Base-by-base conservation (phyloP, 192 early-diverging fungal genomes). In the Podila epigama region DNA sequence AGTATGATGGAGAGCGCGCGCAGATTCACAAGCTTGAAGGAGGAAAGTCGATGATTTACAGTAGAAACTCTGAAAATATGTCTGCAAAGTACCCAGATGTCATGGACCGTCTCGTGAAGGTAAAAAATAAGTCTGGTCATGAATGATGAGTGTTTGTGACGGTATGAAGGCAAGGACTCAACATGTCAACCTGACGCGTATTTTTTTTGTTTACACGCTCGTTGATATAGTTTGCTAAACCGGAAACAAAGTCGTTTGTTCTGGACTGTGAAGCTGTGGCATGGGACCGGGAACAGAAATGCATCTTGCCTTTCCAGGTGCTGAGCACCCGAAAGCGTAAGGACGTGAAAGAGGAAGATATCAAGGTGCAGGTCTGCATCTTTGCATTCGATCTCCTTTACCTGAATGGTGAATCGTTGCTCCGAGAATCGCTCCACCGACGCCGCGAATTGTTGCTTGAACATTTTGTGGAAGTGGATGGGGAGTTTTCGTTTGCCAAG, bases 241-340 rank as follows among this genome's bases (percentile, higher is more conserved):
- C 80, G 4, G 71, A 73, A 32, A 94, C 91, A 22, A 92, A 63
- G 12, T 94, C 92, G 11, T 99, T 98, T 87, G 95, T 99, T 13
- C 82, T 99, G 29, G 98, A 99, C 75, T 97, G 96, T 77, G 98
- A 99, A 79, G 96, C 94, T n/a, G 98, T 99, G 8, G 98, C 97
- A 25, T 99, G 97, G 97, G 98, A 99, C 70, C 69, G 77, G 22
- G 88, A 86, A 56, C 91, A 92, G 41, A 84, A 94, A 44, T 91
- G 88, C 58, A 97, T 99, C 60, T 82, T 97, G 41, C 97, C 98
- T 29, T 99, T 99, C 83, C 98, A 99, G 81, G 93, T 96, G 4
- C 75, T 99, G 16, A 95, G 91, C 68, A 98, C 97, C 22, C 89
- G 97, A 51, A 98, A 98, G 73, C 86, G 92, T 51, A 99, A 98